These are phyloP conservation scores for Glebionis coronaria DNA, from an alignment of 129 eudicot species.

Conservation along the genomic window DNA sequence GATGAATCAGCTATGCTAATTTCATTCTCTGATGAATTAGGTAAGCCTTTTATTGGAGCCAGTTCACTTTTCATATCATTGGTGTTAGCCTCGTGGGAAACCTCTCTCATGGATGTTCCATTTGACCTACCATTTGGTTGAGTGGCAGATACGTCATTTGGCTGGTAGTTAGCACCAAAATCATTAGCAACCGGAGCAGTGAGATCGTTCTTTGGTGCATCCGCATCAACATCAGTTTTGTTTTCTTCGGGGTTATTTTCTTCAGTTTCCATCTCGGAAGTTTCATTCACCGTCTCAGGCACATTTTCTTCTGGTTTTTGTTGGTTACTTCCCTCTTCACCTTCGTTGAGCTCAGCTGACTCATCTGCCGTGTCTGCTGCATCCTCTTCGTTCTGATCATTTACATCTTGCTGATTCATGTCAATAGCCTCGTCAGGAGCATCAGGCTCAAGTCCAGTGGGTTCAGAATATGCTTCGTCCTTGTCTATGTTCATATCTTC, in stretches of 20 bases:
- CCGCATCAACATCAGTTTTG: slow-evolving; percentile 33
- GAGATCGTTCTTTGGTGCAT: slow-evolving; percentile 37
- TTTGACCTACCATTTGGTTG: slow-evolving; percentile 46
- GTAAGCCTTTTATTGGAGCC: slow-evolving; percentile 57
- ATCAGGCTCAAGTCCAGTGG: slow-evolving; percentile 57
- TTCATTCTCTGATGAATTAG: too few relatives aligned
- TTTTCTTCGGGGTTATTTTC: slow-evolving; percentile 50
- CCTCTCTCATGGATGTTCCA: slow-evolving; percentile 32
- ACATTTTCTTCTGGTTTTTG: slow-evolving; percentile 38
- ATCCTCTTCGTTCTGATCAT: slow-evolving; percentile 45
- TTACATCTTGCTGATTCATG: too few relatives aligned
- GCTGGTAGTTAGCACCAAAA: slow-evolving; percentile 20
- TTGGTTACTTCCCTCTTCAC: slow-evolving; percentile 40
- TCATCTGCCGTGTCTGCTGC: slow-evolving; percentile 43
- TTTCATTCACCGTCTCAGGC: too few relatives aligned
- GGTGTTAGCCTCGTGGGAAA: slow-evolving; percentile 48
- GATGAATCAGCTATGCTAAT: too few relatives aligned
- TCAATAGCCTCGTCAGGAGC: too few relatives aligned
- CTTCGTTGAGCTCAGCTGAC: slow-evolving; percentile 21
- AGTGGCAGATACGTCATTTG: slow-evolving; percentile 42
- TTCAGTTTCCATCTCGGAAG: slow-evolving; percentile 29
- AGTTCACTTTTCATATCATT: slow-evolving; percentile 51
- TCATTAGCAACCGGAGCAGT: slow-evolving; percentile 25
- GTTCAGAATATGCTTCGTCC: slow-evolving; percentile 58
- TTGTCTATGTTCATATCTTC: too few relatives aligned